Percentiles rank a stretch among this genome's conserved stretches.
These are phyloP conservation scores for Coleophoma crateriformis DNA, from an alignment of 2,329 filamentous ascomycete genomes.

Conservation along the genomic window DNA sequence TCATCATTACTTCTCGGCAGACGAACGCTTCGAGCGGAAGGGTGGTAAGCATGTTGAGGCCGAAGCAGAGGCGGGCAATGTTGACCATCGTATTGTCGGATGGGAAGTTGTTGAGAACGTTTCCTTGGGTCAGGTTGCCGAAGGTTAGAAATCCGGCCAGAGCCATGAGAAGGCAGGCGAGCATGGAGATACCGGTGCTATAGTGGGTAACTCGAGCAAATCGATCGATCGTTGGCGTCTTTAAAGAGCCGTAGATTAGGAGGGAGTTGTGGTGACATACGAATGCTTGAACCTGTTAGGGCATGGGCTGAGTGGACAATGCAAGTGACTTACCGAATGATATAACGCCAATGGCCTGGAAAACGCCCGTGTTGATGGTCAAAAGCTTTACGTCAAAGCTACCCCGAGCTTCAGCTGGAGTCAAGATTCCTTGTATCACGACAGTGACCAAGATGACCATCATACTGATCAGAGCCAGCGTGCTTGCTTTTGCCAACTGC, in stretches of 20 bases:
- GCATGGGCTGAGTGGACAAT: not conserved
- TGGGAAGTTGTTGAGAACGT: slow-evolving; percentile 97
- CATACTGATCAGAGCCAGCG: slow-evolving; percentile 91
- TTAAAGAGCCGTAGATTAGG: slow-evolving; percentile 92
- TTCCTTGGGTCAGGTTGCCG: slow-evolving; percentile 85
- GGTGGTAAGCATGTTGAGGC: slow-evolving; percentile 97
- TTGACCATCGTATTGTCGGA: slow-evolving; percentile 89
- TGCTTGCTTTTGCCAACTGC: slow-evolving; percentile 92
- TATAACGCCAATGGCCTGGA: slow-evolving; percentile 95
- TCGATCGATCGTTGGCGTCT: slow-evolving; percentile 90
- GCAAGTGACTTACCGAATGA: slow-evolving; percentile 68
- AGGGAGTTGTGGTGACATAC: slow-evolving; percentile 91
- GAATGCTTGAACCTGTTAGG: slow-evolving; percentile 44
- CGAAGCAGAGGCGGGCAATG: slow-evolving; percentile 89
- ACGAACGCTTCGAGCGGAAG: slow-evolving; percentile 96
- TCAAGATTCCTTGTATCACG: slow-evolving; percentile 73
- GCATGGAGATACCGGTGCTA: slow-evolving; percentile 81
- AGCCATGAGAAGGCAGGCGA: slow-evolving; percentile 87
- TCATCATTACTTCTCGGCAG: slow-evolving; percentile 92
- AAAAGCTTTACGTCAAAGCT: slow-evolving; percentile 64
- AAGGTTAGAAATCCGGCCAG: slow-evolving; percentile 89
- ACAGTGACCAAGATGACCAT: slow-evolving; percentile 82
- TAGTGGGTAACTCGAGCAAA: slow-evolving; percentile 92
- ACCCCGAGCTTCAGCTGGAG: slow-evolving; percentile 67
- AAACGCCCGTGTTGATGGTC: slow-evolving; percentile 80